Percentiles rank a stretch among this genome's conserved stretches.
Conservation (phyloP, 75 land plant genomes). For the Cryptomeria japonica region DNA sequence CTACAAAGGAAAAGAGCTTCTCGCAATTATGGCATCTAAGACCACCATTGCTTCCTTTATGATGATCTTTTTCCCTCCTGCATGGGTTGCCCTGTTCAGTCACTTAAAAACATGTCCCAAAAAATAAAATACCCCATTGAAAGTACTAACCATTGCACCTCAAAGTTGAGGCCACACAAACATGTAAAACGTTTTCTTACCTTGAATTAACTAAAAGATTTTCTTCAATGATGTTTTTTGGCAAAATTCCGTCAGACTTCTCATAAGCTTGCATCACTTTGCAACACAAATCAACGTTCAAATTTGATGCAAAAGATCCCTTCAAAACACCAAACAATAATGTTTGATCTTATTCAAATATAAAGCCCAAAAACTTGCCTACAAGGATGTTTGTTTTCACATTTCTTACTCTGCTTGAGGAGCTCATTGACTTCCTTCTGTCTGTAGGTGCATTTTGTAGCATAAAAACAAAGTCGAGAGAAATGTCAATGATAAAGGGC, state of each 20-base stretch:
- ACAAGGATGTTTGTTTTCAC: background rate
- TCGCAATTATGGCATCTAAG: background rate
- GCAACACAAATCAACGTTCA: background rate
- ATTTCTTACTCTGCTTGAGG: background rate
- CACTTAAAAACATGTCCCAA: background rate
- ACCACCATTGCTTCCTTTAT: background rate
- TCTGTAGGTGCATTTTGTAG: background rate
- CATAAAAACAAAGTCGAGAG: background rate
- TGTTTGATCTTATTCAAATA: background rate
- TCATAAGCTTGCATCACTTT: background rate
- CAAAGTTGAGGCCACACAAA: background rate
- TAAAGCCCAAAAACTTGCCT: background rate
- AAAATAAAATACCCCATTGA: background rate
- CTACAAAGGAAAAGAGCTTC: background rate
- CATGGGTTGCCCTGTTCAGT: background rate
- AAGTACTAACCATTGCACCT: background rate
- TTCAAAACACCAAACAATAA: conserved; percentile 2
- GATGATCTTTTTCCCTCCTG: background rate
- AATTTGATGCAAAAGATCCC: background rate
- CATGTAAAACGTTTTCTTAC: background rate
- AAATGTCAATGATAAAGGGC: background rate
- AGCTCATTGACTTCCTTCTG: background rate
- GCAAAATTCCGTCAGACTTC: background rate
- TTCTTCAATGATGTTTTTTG: background rate
- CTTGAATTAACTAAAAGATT: background rate